Conservation (phyloP, 2,329 filamentous ascomycete genomes). For the Chaetomium globosum region DNA sequence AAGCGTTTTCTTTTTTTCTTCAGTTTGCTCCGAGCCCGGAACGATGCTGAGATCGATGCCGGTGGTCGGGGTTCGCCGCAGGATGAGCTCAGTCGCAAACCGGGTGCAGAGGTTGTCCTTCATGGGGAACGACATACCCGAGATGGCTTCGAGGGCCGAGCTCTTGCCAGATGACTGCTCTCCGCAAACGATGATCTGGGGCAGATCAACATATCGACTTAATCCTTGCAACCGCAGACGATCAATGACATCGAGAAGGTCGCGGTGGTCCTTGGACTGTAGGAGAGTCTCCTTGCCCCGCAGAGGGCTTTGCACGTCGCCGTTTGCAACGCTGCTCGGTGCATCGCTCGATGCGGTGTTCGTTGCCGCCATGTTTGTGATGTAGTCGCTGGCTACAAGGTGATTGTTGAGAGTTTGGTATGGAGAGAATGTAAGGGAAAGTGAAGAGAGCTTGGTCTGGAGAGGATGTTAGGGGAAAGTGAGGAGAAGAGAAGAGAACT, state of each 20-base stretch:
- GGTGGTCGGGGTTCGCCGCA: conserved; percentile 45
- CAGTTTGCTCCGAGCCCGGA: conserved; percentile 40
- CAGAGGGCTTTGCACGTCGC: background rate
- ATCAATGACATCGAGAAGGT: conserved; percentile 46
- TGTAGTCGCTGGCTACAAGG: background rate
- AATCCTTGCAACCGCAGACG: conserved; percentile 43
- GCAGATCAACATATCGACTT: conserved; percentile 47
- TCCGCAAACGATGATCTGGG: conserved; percentile 60
- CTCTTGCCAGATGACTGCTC: conserved; percentile 66
- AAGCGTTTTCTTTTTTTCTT: conserved; percentile 37
- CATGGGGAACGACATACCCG: conserved; percentile 57
- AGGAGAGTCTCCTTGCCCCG: conserved; percentile 8
- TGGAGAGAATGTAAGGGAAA: background rate
- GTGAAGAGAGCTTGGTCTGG: no score
- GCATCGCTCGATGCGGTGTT: background rate
- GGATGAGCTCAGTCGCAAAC: conserved; percentile 64
- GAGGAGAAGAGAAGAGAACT: background rate
- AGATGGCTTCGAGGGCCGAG: conserved; percentile 66
- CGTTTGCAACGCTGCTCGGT: background rate
- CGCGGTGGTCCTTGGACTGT: conserved; percentile 29
- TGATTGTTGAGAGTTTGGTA: background rate
- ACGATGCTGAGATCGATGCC: conserved; percentile 41
- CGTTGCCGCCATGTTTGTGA: background rate
- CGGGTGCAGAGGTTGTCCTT: conserved; percentile 58
- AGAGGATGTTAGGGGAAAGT: no score